Evolutionary conservation across 345 rosid species (phyloP).

Genomic region (Ceriops zippeliana): DNA sequence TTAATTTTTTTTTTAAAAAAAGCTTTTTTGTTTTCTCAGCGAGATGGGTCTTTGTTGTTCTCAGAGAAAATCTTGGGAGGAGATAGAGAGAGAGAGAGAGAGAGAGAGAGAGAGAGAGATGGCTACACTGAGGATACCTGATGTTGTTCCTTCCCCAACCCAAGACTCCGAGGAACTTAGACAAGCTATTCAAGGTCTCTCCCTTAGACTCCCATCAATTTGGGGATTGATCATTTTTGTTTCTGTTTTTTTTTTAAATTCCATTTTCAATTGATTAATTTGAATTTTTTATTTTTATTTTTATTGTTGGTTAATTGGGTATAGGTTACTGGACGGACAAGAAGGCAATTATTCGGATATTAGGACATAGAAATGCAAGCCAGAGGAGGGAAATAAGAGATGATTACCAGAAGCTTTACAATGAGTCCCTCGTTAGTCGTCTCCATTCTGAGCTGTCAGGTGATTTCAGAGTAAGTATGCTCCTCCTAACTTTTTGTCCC

Average conservation of each 20-base stretch:
- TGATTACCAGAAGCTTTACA: conserved; percentile 52
- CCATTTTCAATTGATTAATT: background rate
- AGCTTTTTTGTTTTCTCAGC: background rate
- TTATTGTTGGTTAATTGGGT: conserved; percentile 6
- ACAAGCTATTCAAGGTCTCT: conserved; percentile 62
- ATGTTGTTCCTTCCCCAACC: conserved; percentile 59
- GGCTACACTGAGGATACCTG: conserved; percentile 60
- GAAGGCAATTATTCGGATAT: conserved; percentile 46
- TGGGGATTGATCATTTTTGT: background rate
- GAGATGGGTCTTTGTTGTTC: background rate
- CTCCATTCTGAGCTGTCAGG: conserved; percentile 73
- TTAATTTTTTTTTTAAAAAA: too few species aligned
- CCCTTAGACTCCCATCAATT: background rate
- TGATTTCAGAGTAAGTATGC: conserved; percentile 57
- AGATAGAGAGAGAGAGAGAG: background rate
- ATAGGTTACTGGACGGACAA: conserved; percentile 81
- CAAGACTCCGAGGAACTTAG: conserved; percentile 58
- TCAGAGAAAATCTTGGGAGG: conserved; percentile 3
- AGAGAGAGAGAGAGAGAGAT: conserved; percentile 18
- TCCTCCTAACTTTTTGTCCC: background rate
- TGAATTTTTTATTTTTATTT: background rate
- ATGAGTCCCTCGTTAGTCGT: conserved; percentile 53
- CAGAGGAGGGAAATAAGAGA: conserved; percentile 73
- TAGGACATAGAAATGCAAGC: conserved; percentile 67
- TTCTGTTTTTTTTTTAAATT: background rate